A percentile compares a stretch with the other conserved stretches of the same genome.
These are phyloP conservation scores for Flammula alnicola DNA, from an alignment of 1,284 basidiomycete species.

Conservation along the genomic window DNA sequence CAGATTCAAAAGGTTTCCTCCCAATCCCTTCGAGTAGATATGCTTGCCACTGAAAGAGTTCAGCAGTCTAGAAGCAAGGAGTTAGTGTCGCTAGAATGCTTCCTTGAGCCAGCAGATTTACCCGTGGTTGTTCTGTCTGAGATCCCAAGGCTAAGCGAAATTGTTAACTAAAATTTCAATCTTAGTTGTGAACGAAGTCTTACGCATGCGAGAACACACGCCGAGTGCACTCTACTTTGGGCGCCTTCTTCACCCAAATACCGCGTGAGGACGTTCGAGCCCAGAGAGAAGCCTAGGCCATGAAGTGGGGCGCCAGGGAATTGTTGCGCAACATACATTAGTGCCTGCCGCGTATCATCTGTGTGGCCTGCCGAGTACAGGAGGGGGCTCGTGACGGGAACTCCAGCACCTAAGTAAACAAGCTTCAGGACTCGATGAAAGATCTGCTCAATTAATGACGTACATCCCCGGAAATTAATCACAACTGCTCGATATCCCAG, in stretches of 20 bases:
- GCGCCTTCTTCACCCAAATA: slow-evolving; percentile 89
- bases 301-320: slow-evolving; percentile 86
- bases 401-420: slow-evolving; percentile 69
- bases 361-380: slow-evolving; percentile 89
- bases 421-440: slow-evolving; percentile 3
- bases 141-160: slow-evolving; percentile 78
- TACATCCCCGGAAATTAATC: slow-evolving; percentile 71
- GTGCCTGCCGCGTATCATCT: slow-evolving; percentile 83
- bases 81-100: not conserved
- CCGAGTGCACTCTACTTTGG: slow-evolving; percentile 76
- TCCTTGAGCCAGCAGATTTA: slow-evolving; percentile 31
- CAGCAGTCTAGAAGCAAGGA: slow-evolving; percentile 54
- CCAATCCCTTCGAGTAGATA: slow-evolving; percentile 87
- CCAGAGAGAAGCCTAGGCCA: slow-evolving; percentile 93
- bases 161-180: slow-evolving; percentile 5
- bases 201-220: slow-evolving; percentile 82
- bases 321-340: slow-evolving; percentile 74
- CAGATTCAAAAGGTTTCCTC: slow-evolving; percentile 73
- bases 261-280: slow-evolving; percentile 90
- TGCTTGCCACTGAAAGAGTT: slow-evolving; percentile 66
- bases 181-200: slow-evolving; percentile 31
- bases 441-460: slow-evolving; percentile 12
- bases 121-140: slow-evolving; percentile 63
- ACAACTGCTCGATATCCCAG: slow-evolving; percentile 89
- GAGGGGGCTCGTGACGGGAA: slow-evolving; percentile 80